Evolutionary conservation across 371 early-diverging fungal genomes (phyloP).

Genomic region (Mortierella sp.): DNA sequence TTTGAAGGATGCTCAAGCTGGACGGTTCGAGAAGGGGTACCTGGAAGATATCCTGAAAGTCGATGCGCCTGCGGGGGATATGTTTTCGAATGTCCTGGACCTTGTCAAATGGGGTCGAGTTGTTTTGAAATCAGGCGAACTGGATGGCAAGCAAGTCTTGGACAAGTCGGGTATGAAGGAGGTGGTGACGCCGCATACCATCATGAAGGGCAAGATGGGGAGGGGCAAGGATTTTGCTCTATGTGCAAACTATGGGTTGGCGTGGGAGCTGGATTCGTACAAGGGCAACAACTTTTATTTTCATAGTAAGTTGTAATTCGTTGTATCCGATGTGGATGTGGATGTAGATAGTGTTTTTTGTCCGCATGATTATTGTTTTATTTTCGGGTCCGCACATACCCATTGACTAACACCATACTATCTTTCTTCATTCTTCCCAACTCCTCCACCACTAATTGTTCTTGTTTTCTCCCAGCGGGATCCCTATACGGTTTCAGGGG

Average conservation of each 20-base stretch:
- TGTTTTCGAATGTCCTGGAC: constrained; percentile 21
- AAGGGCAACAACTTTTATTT: constrained; percentile 19
- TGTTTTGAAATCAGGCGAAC: background rate
- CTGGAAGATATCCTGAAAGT: constrained; percentile 2
- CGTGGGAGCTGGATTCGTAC: constrained; percentile 13
- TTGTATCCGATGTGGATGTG: too few relatives aligned
- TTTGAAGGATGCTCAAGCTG: constrained; percentile 12
- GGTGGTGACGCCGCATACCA: background rate
- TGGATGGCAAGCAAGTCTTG: constrained; percentile 25
- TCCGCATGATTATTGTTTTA: background rate
- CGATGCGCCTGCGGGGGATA: constrained; percentile 24
- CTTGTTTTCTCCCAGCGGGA: constrained; percentile 13
- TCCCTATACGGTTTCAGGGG: constrained; percentile 6
- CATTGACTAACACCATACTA: background rate
- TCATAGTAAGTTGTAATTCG: constrained; percentile 19
- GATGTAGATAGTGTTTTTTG: too few relatives aligned
- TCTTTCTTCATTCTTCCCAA: too few relatives aligned
- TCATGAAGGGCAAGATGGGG: background rate
- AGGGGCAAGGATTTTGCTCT: constrained; percentile 11
- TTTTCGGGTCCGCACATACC: too few relatives aligned
- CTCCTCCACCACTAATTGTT: background rate
- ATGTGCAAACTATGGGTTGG: constrained; percentile 6
- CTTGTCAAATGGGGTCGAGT: constrained; percentile 13
- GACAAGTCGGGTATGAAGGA: constrained; percentile 5
- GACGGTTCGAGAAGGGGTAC: background rate